Percentiles rank a stretch among this genome's conserved stretches.
Evolutionary conservation across 2,329 filamentous ascomycete species (phyloP).

Genomic region (Cercospora sp.): DNA sequence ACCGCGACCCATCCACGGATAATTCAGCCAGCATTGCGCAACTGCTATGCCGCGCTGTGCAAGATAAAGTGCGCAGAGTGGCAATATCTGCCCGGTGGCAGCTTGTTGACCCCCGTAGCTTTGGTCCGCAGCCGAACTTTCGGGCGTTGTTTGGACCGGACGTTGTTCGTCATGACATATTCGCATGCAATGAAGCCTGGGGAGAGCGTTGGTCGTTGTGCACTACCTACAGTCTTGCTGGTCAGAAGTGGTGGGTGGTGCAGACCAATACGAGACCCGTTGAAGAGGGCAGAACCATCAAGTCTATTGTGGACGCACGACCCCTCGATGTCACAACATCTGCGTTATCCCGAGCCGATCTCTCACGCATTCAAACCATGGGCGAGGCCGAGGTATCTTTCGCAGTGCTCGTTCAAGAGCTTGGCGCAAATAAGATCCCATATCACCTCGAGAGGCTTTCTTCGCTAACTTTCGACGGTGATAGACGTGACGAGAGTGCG

Average conservation of each 20-base stretch:
- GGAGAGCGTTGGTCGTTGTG: constrained; percentile 68
- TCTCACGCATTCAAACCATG: constrained; percentile 41
- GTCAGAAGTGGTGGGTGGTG: constrained; percentile 78
- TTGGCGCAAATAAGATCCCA: constrained; percentile 26
- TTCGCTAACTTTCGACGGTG: constrained; percentile 11
- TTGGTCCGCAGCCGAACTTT: constrained; percentile 51
- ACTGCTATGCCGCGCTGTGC: constrained; percentile 38
- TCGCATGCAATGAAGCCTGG: constrained; percentile 69
- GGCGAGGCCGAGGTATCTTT: constrained; percentile 41
- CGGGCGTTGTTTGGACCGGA: constrained; percentile 63
- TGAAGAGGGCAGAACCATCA: constrained; percentile 7
- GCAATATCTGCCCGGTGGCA: constrained; percentile 67
- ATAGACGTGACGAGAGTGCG: constrained; percentile 3
- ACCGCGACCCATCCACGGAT: constrained; percentile 53
- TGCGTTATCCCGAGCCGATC: constrained; percentile 22
- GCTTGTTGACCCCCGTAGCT: constrained; percentile 45
- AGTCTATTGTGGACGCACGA: constrained; percentile 26
- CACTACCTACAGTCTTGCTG: constrained; percentile 67
- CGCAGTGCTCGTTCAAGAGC: constrained; percentile 31
- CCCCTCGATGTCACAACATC: constrained; percentile 12
- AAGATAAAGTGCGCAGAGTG: constrained; percentile 61
- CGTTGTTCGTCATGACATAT: constrained; percentile 65
- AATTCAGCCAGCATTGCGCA: constrained; percentile 12
- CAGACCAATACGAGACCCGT: constrained; percentile 53
- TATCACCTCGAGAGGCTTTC: constrained; percentile 26